A percentile compares a stretch with the other conserved stretches of the same genome.
These are phyloP conservation scores for Allium cepa DNA, from an alignment of 106 monocot species.

Conservation along the genomic window DNA sequence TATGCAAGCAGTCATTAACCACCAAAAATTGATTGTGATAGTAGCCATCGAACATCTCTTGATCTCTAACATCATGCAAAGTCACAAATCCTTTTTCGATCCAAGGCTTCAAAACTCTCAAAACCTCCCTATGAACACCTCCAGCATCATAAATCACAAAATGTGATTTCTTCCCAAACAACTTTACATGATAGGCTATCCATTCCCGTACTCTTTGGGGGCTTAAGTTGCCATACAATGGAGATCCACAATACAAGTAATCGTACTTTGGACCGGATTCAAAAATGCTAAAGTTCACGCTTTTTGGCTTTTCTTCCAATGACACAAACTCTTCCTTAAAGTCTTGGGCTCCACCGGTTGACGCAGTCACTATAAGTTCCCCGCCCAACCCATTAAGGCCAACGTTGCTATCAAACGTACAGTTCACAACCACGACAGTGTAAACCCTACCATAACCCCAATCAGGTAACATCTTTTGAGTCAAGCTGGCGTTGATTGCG, in stretches of 20 bases:
- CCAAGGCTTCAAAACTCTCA: constrained; percentile 62
- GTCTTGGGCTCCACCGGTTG: constrained; percentile 5
- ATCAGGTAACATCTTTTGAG: constrained; percentile 60
- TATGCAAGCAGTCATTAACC: constrained; percentile 74
- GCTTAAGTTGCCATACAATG: constrained; percentile 60
- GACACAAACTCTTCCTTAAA: constrained; percentile 21
- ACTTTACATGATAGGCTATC: constrained; percentile 58
- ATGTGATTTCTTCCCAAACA: constrained; percentile 50
- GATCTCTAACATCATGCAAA: constrained; percentile 55
- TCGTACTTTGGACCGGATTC: constrained; percentile 40
- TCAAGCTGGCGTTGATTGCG: constrained; percentile 6
- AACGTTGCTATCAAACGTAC: constrained; percentile 40
- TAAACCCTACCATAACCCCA: constrained; percentile 86
- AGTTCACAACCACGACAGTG: constrained; percentile 80
- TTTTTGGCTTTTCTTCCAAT: constrained; percentile 33
- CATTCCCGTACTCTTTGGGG: constrained; percentile 66
- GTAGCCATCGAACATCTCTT: constrained; percentile 75
- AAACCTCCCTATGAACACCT: constrained; percentile 50
- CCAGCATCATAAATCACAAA: constrained; percentile 81
- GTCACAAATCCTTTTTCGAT: constrained; percentile 48
- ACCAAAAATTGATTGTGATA: constrained; percentile 89
- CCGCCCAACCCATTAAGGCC: constrained; percentile 46
- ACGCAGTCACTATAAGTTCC: constrained; percentile 31
- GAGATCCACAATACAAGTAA: constrained; percentile 69
- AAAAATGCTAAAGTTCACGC: constrained; percentile 16